Evolutionary conservation across 352 stramenopile species (phyloP).

Genomic region (Globisporangium perplexum): DNA sequence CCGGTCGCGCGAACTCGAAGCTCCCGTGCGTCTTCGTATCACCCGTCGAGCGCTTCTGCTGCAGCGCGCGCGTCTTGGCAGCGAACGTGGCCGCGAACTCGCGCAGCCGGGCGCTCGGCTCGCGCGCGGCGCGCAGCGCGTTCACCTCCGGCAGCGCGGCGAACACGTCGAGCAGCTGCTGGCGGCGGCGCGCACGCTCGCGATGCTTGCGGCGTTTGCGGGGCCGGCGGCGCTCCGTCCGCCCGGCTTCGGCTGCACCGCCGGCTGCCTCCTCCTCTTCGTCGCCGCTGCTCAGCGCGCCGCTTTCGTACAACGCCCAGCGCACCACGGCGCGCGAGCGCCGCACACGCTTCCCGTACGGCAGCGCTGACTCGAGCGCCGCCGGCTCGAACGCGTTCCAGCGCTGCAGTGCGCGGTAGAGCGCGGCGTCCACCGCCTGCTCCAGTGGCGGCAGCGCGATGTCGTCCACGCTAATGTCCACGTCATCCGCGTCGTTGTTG

Average conservation of each 20-base stretch:
- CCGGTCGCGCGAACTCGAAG: conserved; percentile 59
- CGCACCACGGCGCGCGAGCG: conserved; percentile 54
- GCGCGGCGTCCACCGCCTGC: conserved; percentile 40
- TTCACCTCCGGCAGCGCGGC: conserved; percentile 33
- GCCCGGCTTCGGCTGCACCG: conserved; percentile 2
- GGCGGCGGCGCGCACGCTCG: conserved; percentile 18
- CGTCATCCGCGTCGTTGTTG: conserved; percentile 10
- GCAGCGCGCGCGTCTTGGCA: conserved; percentile 38
- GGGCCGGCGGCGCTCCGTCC: too few species aligned
- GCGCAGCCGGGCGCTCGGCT: conserved; percentile 39
- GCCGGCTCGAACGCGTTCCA: conserved; percentile 60
- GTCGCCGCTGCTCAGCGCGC: conserved; percentile 15
- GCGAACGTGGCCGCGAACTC: conserved; percentile 45
- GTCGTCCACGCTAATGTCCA: conserved; percentile 55
- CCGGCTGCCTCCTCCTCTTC: conserved; percentile 15
- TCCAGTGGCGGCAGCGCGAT: conserved; percentile 45
- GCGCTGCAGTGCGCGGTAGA: conserved; percentile 48
- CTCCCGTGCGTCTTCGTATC: conserved; percentile 47
- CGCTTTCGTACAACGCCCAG: conserved; percentile 39
- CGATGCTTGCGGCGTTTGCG: conserved; percentile 20
- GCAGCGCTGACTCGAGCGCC: conserved; percentile 36
- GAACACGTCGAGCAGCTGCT: conserved; percentile 23
- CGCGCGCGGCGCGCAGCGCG: conserved; percentile 29
- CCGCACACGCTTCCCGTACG: conserved; percentile 48
- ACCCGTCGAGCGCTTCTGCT: conserved; percentile 49